Conservation (phyloP, 2,329 filamentous ascomycete species). For the Hawksworthiomyces lignivorus region DNA sequence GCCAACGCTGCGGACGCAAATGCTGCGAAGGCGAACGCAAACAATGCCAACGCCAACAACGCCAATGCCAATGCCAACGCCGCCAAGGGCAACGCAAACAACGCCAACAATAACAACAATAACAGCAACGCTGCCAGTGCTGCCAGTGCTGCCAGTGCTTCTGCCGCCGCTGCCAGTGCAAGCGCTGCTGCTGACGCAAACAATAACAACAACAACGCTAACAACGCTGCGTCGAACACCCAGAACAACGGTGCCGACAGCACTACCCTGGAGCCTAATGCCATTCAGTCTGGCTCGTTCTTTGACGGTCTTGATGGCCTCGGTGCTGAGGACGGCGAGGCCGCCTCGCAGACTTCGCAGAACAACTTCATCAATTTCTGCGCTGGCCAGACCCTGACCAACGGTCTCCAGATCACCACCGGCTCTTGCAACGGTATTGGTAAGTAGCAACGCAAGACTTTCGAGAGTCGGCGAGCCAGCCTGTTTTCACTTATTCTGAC, state of each 20-base stretch:
- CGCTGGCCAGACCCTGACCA: constrained; percentile 45
- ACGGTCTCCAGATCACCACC: constrained; percentile 47
- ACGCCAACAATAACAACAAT: constrained; percentile 5
- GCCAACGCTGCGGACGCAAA: too few relatives aligned
- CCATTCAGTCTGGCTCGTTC: constrained; percentile 28
- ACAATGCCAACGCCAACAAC: background rate
- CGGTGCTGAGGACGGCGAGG: constrained; percentile 23
- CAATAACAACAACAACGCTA: constrained; percentile 14
- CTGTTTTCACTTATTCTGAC: constrained; percentile 12
- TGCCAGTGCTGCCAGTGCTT: constrained; percentile 1
- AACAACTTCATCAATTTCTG: constrained; percentile 61
- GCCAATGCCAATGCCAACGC: background rate
- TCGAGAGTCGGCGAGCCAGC: too few relatives aligned
- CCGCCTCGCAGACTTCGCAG: constrained; percentile 19
- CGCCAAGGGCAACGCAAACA: constrained; percentile 2
- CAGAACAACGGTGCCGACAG: constrained; percentile 28
- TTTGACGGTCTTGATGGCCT: constrained; percentile 25
- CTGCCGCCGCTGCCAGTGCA: background rate
- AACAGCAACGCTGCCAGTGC: background rate
- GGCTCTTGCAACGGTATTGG: constrained; percentile 59
- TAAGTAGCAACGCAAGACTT: too few relatives aligned
- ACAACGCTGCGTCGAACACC: constrained; percentile 35
- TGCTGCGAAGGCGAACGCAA: background rate
- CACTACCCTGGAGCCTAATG: constrained; percentile 19
- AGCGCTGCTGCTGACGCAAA: background rate